phyloP scores from a whole-genome alignment of 306 rosid genomes.

The Argentina anserina region DNA sequence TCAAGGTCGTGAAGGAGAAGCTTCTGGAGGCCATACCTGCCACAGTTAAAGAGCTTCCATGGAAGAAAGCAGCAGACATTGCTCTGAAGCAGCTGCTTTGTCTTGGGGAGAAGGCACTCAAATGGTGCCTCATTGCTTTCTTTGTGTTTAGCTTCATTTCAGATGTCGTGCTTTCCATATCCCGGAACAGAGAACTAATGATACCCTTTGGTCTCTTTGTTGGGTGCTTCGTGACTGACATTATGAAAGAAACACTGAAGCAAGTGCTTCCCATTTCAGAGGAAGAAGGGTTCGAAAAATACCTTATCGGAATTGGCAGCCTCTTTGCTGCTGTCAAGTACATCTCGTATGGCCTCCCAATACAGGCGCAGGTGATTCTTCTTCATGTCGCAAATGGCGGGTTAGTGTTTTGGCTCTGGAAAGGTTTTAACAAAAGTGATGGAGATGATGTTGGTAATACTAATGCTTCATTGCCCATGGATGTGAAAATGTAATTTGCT shows the following conservation, averaged over 20 bases:
- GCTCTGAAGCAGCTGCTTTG: conserved; percentile 26
- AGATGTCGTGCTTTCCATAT: conserved; percentile 32
- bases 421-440: conserved; percentile 9
- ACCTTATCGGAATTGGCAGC: conserved; percentile 29
- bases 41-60: conserved; percentile 35
- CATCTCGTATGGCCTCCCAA: conserved; percentile 17
- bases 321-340: conserved; percentile 34
- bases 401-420: conserved; percentile 47
- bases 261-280: conserved; percentile 30
- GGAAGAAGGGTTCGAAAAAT: conserved; percentile 24
- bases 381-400: conserved; percentile 45
- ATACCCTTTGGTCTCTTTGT: conserved; percentile 46
- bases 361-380: conserved; percentile 24
- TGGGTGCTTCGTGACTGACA: conserved; percentile 35
- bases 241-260: conserved; percentile 33
- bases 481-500: conserved; percentile 8
- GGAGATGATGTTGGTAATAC: background rate
- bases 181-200: conserved; percentile 35
- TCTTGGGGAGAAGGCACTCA: conserved; percentile 28
- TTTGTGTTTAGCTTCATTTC: conserved; percentile 24
- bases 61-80: conserved; percentile 37
- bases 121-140: conserved; percentile 29
- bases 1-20: conserved; percentile 29
- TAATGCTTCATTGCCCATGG: conserved; percentile 8
- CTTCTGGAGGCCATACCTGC: conserved; percentile 33